Base-by-base conservation (phyloP, 805 yeast genomes). In the Myxozyma geophila region DNA sequence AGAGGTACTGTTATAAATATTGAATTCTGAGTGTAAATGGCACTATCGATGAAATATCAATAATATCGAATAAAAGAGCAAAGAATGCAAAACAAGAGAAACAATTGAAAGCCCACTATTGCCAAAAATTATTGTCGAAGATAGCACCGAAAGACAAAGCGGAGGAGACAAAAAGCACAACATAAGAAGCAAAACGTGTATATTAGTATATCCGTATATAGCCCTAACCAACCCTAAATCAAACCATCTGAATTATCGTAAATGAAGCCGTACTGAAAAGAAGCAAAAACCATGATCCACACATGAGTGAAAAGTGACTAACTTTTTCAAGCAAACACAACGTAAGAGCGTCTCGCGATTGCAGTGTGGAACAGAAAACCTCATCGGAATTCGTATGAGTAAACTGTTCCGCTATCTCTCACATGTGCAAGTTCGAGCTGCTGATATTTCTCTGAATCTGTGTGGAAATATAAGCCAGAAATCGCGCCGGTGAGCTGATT, bases 391-490 rank as follows among this genome's bases (percentile, higher is more conserved):
- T 66, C 69, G 54, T 66, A 66, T 15, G 62, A 52, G 44, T 66
- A 66, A 37, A 64, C 47, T 47, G 33, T 57, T 21, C 68, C 69
- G n/a, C 40, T 43, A 39, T 66, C 67, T 28, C 41, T 37, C 23
- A 58, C 65, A 59, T 66, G 67, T 13, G 68, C 76, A 54, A 92
- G 78, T 67, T 85, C 90, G 69, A 92, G 79, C 70, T 89, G 89
- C 76, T 92, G 97, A 70, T 83, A 87, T 74, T 84, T 87, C 67
- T 89, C 96, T 0, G 92, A 87, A n/a, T 83, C 80, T 68, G 84
- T 82, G 75, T 91, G 96, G 78, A 86, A 92, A 74, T 92, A 92
- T 54, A 88, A 81, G 3, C 98, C 98, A 54, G 83, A 81, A 33
- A 92, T 84, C 7, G 85, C 78, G 7, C 97, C 97, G 1, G 87